Conservation (phyloP, 1,139 yeast genomes). For the Pichiaceae sp. region DNA sequence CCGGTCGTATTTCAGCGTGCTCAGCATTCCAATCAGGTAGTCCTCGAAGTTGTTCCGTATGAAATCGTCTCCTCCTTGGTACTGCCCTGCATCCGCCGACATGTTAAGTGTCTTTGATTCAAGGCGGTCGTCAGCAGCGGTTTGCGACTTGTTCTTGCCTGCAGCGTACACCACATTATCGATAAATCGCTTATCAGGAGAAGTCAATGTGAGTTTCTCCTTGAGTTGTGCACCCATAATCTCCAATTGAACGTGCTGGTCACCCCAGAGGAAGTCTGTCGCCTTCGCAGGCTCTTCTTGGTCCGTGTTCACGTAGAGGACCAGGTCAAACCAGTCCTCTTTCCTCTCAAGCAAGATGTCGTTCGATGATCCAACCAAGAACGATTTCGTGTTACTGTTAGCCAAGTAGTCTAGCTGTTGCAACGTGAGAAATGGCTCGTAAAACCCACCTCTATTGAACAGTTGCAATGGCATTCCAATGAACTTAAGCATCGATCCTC, state of each 20-base stretch:
- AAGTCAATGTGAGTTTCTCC: slow-evolving; percentile 42
- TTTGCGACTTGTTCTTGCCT: slow-evolving; percentile 20
- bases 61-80: slow-evolving; percentile 81
- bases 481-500: slow-evolving; percentile 68
- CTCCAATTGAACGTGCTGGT: slow-evolving; percentile 28
- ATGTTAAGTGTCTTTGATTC: slow-evolving; percentile 31
- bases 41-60: slow-evolving; percentile 86
- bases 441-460: slow-evolving; percentile 80
- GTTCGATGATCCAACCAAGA: slow-evolving; percentile 83
- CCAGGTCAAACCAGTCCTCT: slow-evolving; percentile 45
- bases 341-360: slow-evolving; percentile 68
- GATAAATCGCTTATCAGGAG: slow-evolving; percentile 70
- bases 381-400: slow-evolving; percentile 50
- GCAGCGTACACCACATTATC: slow-evolving; percentile 34
- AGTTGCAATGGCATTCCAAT: slow-evolving; percentile 84
- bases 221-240: slow-evolving; percentile 34
- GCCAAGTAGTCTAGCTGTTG: slow-evolving; percentile 78
- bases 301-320: slow-evolving; percentile 21
- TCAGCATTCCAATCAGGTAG: slow-evolving; percentile 66
- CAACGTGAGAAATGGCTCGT: slow-evolving; percentile 87
- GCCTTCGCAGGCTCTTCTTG: slow-evolving; percentile 14
- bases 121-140: background rate
- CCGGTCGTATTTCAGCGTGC: slow-evolving; percentile 63
- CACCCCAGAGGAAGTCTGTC: slow-evolving; percentile 29
- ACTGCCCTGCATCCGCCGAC: slow-evolving; percentile 37